These are phyloP conservation scores for Umbelopsis ramanniana DNA, from an alignment of 192 early-diverging fungal species.

Conservation along the genomic window DNA sequence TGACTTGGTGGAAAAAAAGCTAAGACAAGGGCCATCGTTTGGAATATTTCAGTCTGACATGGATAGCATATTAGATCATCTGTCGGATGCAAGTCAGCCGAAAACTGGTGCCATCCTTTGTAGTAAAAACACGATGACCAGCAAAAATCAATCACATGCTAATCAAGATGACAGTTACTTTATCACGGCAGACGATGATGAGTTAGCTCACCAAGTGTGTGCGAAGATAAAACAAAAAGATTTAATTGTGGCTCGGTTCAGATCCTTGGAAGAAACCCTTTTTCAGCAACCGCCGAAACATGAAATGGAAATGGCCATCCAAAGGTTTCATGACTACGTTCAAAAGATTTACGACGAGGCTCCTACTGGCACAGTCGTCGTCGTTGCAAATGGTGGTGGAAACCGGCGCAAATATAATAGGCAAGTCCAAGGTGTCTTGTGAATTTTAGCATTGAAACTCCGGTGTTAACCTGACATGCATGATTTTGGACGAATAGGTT, in stretches of 20 bases:
- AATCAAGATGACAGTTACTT: background rate
- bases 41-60: constrained; percentile 28
- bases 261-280: background rate
- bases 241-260: background rate
- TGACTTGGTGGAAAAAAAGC: constrained; percentile 60
- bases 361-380: background rate
- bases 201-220: background rate
- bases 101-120: background rate
- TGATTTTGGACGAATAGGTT: background rate
- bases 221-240: background rate
- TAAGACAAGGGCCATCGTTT: constrained; percentile 44
- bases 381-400: constrained; percentile 4
- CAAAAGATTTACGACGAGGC: background rate
- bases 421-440: background rate
- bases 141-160: background rate
- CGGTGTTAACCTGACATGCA: background rate
- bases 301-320: background rate
- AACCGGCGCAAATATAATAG: constrained; percentile 10
- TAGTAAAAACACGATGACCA: too few relatives aligned
- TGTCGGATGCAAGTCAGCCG: background rate
- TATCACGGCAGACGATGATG: background rate
- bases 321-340: background rate
- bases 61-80: background rate
- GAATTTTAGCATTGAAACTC: constrained; percentile 1
- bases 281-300: background rate